Evolutionary conservation across 306 rosid genomes (phyloP).

Genomic region (Citrullus mucosospermus): DNA sequence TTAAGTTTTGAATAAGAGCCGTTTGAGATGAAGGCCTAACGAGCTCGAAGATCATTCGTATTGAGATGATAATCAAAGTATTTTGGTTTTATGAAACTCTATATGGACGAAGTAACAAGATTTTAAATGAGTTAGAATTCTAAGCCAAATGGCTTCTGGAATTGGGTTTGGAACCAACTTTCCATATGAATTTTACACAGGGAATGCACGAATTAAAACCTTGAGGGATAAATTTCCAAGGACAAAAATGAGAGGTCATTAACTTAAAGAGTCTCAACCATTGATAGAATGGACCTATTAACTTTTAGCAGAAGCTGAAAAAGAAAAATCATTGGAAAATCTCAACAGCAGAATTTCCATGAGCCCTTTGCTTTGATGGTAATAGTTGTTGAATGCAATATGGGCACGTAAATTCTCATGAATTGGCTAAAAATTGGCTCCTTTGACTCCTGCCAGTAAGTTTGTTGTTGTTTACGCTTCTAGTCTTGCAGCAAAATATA

Average conservation of each 20-base stretch:
- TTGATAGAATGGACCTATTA: not conserved
- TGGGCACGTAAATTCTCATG: not conserved
- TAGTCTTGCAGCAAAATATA: not conserved
- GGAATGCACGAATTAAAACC: too few relatives aligned
- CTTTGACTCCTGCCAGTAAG: not conserved
- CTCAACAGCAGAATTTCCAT: not conserved
- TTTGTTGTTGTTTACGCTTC: not conserved
- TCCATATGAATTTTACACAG: too few relatives aligned
- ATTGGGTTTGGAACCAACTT: too few relatives aligned
- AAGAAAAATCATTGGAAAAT: not conserved
- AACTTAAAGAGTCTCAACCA: not conserved
- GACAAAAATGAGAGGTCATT: too few relatives aligned
- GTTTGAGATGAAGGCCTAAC: not conserved
- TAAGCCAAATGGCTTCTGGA: too few relatives aligned
- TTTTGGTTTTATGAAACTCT: not conserved
- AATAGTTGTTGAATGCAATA: not conserved
- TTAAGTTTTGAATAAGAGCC: not conserved
- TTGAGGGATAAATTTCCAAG: too few relatives aligned
- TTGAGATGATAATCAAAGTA: not conserved
- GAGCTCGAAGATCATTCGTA: not conserved
- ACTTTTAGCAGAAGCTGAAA: not conserved
- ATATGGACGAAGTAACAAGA: not conserved
- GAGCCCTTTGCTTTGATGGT: not conserved
- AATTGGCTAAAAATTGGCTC: not conserved
- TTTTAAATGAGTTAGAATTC: too few relatives aligned